phyloP scores from a whole-genome alignment of 208 protist genomes.

The Leishmania amazonensis region DNA sequence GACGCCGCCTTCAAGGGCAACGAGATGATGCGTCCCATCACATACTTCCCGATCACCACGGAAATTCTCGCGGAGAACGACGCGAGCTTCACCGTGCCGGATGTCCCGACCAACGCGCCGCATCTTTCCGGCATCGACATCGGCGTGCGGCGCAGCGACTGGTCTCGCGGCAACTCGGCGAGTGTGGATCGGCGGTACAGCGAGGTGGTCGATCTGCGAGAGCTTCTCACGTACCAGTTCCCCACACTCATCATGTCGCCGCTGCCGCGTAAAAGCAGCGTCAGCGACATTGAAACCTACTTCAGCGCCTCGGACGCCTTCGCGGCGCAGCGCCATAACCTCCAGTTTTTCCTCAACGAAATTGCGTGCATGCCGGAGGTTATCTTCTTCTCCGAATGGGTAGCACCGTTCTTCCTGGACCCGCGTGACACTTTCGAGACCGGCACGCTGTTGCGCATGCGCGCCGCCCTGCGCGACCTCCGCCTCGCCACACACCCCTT shows the following conservation, averaged over 20 bases:
- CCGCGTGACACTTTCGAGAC: constrained; percentile 75
- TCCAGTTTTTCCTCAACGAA: constrained; percentile 79
- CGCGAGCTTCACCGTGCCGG: constrained; percentile 40
- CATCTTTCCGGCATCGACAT: constrained; percentile 45
- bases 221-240: constrained; percentile 74
- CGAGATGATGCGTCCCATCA: constrained; percentile 63
- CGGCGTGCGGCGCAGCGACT: constrained; percentile 58
- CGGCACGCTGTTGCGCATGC: constrained; percentile 52
- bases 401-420: constrained; percentile 77
- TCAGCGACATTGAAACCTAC: constrained; percentile 73
- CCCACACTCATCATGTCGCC: constrained; percentile 76
- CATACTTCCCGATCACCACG: constrained; percentile 75
- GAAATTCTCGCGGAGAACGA: constrained; percentile 55
- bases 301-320: constrained; percentile 58
- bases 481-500: constrained; percentile 46
- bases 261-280: constrained; percentile 70
- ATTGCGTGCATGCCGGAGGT: constrained; percentile 69
- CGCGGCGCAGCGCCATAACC: constrained; percentile 51
- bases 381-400: constrained; percentile 76
- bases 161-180: constrained; percentile 46
- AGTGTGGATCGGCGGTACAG: constrained; percentile 83
- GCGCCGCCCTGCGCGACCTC: constrained; percentile 39
- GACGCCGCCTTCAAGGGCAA: constrained; percentile 50
- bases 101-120: constrained; percentile 45
- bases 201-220: constrained; percentile 73